Percentiles rank a stretch among this genome's conserved stretches.
These are phyloP conservation scores for Globisporangium camurandrum DNA, from an alignment of 352 stramenopile species.

Conservation along the genomic window DNA sequence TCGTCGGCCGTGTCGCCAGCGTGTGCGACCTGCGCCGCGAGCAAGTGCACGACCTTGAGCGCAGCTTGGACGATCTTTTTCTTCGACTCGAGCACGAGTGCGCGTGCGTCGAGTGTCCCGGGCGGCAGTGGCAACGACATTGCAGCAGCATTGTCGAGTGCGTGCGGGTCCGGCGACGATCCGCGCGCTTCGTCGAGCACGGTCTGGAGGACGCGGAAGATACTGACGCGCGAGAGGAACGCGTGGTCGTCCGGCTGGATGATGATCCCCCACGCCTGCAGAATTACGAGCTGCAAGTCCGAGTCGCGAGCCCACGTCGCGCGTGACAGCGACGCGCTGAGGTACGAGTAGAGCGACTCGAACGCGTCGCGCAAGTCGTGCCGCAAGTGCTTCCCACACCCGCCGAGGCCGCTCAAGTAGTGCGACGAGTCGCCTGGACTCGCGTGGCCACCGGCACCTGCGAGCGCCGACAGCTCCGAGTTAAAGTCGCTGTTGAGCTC, in stretches of 20 bases:
- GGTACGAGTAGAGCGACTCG: constrained; percentile 75
- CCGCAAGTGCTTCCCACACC: constrained; percentile 73
- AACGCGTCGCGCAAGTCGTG: constrained; percentile 74
- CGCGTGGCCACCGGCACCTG: neutral
- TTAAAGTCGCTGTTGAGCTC: constrained; percentile 41
- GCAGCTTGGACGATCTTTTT: constrained; percentile 83
- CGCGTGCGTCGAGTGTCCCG: constrained; percentile 27
- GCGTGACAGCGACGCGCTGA: constrained; percentile 69
- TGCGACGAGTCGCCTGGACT: constrained; percentile 32
- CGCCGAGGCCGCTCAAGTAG: constrained; percentile 70
- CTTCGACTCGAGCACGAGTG: constrained; percentile 34
- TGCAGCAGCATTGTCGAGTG: constrained; percentile 15
- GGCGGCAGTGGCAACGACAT: constrained; percentile 11
- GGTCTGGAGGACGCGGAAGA: constrained; percentile 87
- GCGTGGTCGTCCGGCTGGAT: constrained; percentile 85
- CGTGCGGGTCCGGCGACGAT: constrained; percentile 23
- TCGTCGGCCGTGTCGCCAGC: constrained; percentile 56
- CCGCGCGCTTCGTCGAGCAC: constrained; percentile 80
- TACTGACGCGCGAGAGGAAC: constrained; percentile 83
- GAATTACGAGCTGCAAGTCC: constrained; percentile 75
- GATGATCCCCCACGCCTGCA: constrained; percentile 84
- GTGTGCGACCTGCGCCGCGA: constrained; percentile 84
- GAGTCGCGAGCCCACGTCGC: constrained; percentile 78
- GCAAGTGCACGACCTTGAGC: constrained; percentile 81
- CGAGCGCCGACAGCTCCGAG: constrained; percentile 15